phyloP scores from a whole-genome alignment of 2,329 filamentous ascomycete genomes.

The Xylaria sp. region DNA sequence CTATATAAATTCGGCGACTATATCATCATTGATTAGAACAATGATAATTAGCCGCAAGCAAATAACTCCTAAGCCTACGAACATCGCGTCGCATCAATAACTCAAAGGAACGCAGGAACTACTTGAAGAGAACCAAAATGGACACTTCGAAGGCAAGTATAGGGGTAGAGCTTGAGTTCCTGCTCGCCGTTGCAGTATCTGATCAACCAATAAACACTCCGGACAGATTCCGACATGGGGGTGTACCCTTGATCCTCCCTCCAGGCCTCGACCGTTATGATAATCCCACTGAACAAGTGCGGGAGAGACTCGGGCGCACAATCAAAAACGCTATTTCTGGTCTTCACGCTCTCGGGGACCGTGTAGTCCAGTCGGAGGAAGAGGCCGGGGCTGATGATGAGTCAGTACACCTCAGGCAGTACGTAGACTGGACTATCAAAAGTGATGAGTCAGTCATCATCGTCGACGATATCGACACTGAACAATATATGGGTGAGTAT shows the following conservation, averaged over 20 bases:
- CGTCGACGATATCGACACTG: fast-evolving
- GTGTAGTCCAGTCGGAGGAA: neutral
- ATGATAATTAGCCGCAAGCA: no score
- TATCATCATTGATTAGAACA: neutral
- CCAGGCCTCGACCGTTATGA: neutral
- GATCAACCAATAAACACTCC: constrained; percentile 5
- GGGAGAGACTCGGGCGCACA: neutral
- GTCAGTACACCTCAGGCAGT: neutral
- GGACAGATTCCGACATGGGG: constrained; percentile 21
- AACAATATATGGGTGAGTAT: constrained; percentile 9
- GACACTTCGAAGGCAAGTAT: constrained; percentile 32
- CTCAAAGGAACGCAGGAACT: neutral
- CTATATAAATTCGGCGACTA: neutral
- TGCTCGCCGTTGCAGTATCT: constrained; percentile 19
- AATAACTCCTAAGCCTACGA: neutral
- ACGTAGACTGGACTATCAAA: constrained; percentile 9
- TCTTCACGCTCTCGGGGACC: neutral
- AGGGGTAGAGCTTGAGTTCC: constrained; percentile 42
- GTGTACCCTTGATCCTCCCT: constrained; percentile 11
- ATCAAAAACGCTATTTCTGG: neutral
- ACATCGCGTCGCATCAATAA: no score
- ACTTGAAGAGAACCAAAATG: neutral
- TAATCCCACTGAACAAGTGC: neutral
- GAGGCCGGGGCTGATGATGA: neutral
- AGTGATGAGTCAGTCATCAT: neutral